Percentiles rank a stretch among this genome's conserved stretches.
These are phyloP conservation scores for Starmera amethionina DNA, from an alignment of 805 yeast genomes.

Conservation along the genomic window DNA sequence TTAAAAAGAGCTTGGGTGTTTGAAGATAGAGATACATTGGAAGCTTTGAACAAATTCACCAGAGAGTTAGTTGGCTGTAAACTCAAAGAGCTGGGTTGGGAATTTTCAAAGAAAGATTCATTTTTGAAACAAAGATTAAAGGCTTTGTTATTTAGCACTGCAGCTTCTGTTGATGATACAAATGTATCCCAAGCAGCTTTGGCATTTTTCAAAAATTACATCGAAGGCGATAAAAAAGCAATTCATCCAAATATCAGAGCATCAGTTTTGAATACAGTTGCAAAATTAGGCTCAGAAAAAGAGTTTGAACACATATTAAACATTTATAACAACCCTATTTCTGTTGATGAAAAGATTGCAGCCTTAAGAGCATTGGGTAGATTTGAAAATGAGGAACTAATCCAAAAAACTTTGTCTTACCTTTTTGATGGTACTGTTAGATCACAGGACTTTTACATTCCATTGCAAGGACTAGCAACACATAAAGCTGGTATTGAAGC, in stretches of 20 bases:
- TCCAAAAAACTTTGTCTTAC: slow-evolving; percentile 45
- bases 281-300: slow-evolving; percentile 49
- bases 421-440: slow-evolving; percentile 50
- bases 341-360: slow-evolving; percentile 57
- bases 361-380: slow-evolving; percentile 66
- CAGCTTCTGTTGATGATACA: slow-evolving; percentile 42
- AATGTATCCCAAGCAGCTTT: slow-evolving; percentile 36
- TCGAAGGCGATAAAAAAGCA: slow-evolving; percentile 55
- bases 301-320: slow-evolving; percentile 54
- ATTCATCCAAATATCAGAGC: slow-evolving; percentile 68
- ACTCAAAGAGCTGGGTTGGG: slow-evolving; percentile 54
- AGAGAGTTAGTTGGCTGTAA: slow-evolving; percentile 47
- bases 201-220: slow-evolving; percentile 41
- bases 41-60: slow-evolving; percentile 41
- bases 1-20: slow-evolving; percentile 46
- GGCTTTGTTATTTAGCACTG: slow-evolving; percentile 49
- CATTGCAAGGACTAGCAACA: slow-evolving; percentile 63
- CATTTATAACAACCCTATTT: slow-evolving; percentile 50
- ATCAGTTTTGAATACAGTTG: slow-evolving; percentile 56
- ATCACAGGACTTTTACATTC: slow-evolving; percentile 69
- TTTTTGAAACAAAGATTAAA: slow-evolving; percentile 60
- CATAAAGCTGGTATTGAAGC: slow-evolving; percentile 57
- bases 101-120: slow-evolving; percentile 43
- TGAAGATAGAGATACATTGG: slow-evolving; percentile 35
- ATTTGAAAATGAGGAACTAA: slow-evolving; percentile 41